Evolutionary conservation across 208 protist species (phyloP).

Genomic region (Trypanosoma grayi): DNA sequence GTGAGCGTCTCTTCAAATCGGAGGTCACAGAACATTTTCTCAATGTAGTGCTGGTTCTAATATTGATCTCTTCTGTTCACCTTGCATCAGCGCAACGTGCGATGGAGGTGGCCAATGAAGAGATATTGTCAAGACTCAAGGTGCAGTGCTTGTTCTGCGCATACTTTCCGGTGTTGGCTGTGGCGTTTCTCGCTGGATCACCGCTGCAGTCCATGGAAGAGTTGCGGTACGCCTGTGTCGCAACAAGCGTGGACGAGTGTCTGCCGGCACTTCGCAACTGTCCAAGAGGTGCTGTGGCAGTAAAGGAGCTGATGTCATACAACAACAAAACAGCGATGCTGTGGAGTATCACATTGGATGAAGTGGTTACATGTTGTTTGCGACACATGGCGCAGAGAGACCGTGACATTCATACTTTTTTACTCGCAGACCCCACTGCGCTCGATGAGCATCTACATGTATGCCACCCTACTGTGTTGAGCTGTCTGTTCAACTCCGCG

Average conservation of each 20-base stretch:
- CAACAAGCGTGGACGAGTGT: slow-evolving; percentile 1
- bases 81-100: neutral
- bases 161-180: slow-evolving; percentile 18
- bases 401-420: slow-evolving; percentile 2
- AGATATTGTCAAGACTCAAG: neutral
- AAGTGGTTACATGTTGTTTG: slow-evolving; percentile 11
- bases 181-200: slow-evolving; percentile 20
- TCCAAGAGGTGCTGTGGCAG: neutral
- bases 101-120: neutral
- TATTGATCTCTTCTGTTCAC: slow-evolving; percentile 18
- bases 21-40: slow-evolving; percentile 14
- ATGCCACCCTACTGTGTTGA: slow-evolving; percentile 2
- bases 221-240: slow-evolving; percentile 4
- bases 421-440: neutral
- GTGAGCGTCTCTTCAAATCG: slow-evolving; percentile 14
- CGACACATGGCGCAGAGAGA: neutral
- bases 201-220: slow-evolving; percentile 25
- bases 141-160: slow-evolving; percentile 17
- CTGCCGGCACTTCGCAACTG: neutral
- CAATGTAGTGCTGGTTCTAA: slow-evolving; percentile 11
- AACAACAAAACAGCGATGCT: slow-evolving; percentile 3
- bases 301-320: slow-evolving; percentile 11
- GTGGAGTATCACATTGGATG: slow-evolving; percentile 11
- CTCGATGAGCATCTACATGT: slow-evolving; percentile 14
- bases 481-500: neutral